Conservation (phyloP, 139 green algal genomes). For the Chlorella sp. region DNA sequence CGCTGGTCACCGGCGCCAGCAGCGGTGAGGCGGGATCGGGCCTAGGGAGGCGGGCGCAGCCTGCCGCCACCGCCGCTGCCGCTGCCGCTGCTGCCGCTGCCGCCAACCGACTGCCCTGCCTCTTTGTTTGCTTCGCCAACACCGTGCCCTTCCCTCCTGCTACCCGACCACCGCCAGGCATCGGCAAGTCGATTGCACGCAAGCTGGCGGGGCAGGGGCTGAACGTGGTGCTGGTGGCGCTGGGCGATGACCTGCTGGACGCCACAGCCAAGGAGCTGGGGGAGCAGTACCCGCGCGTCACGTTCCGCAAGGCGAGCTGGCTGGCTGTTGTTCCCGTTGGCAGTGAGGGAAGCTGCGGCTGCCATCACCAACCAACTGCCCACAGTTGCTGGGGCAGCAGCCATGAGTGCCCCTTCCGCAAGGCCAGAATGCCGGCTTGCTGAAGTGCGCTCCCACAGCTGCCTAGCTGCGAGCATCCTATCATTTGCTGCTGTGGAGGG, state of each 20-base stretch:
- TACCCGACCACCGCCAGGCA: conserved; percentile 67
- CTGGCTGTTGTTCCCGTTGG: no score
- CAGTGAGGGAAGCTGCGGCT: no score
- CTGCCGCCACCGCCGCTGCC: no score
- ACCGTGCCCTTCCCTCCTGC: neutral
- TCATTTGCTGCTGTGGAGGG: no score
- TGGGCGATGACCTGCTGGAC: conserved; percentile 84
- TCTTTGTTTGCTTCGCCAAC: neutral
- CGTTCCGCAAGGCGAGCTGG: conserved; percentile 80
- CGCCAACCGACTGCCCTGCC: neutral
- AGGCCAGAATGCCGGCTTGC: no score
- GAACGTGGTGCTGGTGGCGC: conserved; percentile 92
- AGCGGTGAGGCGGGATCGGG: conserved; percentile 66
- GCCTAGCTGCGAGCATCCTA: no score
- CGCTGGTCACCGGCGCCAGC: conserved; percentile 91
- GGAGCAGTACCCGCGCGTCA: conserved; percentile 63
- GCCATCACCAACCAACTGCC: neutral
- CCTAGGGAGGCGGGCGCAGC: neutral
- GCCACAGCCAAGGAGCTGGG: conserved; percentile 75
- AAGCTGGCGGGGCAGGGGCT: conserved; percentile 87
- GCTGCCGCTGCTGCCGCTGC: neutral
- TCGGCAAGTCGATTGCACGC: conserved; percentile 90
- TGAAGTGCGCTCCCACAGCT: no score
- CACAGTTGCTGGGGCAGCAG: no score
- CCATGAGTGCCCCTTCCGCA: no score